Percentiles rank a stretch among this genome's conserved stretches.
These are phyloP conservation scores for Nidula niveotomentosa DNA, from an alignment of 1,284 basidiomycete genomes.

Conservation along the genomic window DNA sequence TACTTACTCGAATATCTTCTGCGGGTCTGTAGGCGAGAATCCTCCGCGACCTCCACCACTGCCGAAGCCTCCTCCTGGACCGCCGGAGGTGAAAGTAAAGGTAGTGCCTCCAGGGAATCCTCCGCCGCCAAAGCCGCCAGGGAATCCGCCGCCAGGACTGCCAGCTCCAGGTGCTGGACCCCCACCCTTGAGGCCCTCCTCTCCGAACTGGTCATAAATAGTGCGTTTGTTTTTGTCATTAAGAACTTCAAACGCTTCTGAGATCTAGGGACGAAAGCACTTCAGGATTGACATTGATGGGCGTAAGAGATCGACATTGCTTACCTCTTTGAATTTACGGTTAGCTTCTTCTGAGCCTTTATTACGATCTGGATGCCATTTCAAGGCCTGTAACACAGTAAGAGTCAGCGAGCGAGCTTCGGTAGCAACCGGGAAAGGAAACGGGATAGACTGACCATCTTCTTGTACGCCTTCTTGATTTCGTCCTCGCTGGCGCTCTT, in stretches of 20 bases:
- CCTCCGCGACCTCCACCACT: conserved; percentile 26
- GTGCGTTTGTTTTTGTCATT: conserved; percentile 92
- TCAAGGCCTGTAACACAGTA: conserved; percentile 63
- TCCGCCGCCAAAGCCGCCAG: conserved; percentile 19
- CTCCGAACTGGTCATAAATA: conserved; percentile 94
- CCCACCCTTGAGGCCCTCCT: conserved; percentile 89
- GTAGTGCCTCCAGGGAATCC: conserved; percentile 53
- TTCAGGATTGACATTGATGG: too few relatives aligned
- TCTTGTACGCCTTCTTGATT: conserved; percentile 86
- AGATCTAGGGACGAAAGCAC: conserved; percentile 51
- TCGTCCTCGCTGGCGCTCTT: conserved; percentile 80
- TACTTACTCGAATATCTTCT: conserved; percentile 89
- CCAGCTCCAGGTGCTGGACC: conserved; percentile 49
- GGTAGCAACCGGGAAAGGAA: conserved; percentile 20
- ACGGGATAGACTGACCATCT: conserved; percentile 49
- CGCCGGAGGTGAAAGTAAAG: conserved; percentile 62
- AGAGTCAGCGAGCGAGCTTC: conserved; percentile 20
- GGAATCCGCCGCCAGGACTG: conserved; percentile 40
- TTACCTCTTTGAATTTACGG: conserved; percentile 91
- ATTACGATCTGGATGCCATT: conserved; percentile 94
- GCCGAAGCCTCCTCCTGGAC: conserved; percentile 40
- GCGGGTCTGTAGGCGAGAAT: conserved; percentile 70
- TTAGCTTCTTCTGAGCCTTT: conserved; percentile 80
- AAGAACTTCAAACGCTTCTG: conserved; percentile 97
- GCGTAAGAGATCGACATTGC: conserved; percentile 10